Base-by-base conservation (phyloP, 106 monocot species). In the Phalaenopsis aphrodite region DNA sequence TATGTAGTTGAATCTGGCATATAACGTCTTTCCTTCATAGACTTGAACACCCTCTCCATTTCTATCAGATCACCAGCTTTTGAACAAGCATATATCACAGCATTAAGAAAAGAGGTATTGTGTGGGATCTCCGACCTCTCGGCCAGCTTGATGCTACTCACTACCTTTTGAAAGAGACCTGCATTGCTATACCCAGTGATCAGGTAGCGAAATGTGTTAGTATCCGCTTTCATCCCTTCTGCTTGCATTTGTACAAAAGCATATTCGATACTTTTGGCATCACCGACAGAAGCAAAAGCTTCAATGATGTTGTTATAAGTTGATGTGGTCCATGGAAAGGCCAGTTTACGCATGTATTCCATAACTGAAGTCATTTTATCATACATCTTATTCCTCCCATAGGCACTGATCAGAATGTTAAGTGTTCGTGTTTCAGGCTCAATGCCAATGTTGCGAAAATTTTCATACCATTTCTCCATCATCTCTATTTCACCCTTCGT, bases 401-500 rank as follows among this genome's bases (percentile, higher is more conserved):
- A 98, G 8, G 87, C 84, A 76, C 90, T 92, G 41, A 98, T 98
- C 72, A 98, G 48, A 76, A 98, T 91, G 80, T 98, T 98, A 41
- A 94, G 91, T 49, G 94, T 94, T 0, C 89, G 87, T 1, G 94
- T 88, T 57, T 98, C 94, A 24, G 94, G 97, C 47, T 97, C 96
- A 15, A 97, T 92, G 55, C 94, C 96, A 55, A 86, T 77, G 45
- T 84, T 72, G 14, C 97, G 82, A 47, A 97, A 94, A 68, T 87
- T 94, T 78, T 97, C 97, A 73, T 97, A 97, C 97, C 97, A 97
- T 78, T 84, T 94, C 24, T 92, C 97, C 97, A 97, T 97, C 66
- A 81, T 41, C 21, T 92, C 90, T 45, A 94, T 77, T 36, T 88
- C 83, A 9, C 94, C 94, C 72, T 61, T 86, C 78, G 89, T 89